These are phyloP conservation scores for Wallacemonas sp. DNA, from an alignment of 208 protist genomes.

Conservation along the genomic window DNA sequence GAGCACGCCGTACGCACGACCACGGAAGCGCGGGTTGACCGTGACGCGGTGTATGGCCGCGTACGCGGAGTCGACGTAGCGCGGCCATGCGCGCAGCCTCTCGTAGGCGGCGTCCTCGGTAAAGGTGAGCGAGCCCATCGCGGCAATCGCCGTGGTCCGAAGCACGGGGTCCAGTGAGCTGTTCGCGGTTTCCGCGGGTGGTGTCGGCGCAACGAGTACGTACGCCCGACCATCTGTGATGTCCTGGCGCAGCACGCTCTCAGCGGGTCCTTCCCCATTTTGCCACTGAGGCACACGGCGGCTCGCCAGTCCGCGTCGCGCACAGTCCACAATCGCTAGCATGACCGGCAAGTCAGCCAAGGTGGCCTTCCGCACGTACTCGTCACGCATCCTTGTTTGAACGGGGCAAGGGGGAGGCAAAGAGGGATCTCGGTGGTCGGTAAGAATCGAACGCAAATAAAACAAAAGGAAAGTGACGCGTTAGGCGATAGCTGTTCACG, in stretches of 20 bases:
- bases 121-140: constrained; percentile 6
- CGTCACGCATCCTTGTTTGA: too few species aligned
- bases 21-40: not conserved
- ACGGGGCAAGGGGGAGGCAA: too few species aligned
- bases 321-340: not conserved
- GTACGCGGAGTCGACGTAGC: not conserved
- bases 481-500: too few species aligned
- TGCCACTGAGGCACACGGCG: constrained; percentile 4
- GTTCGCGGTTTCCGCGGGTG: not conserved
- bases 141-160: not conserved
- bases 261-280: not conserved
- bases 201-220: not conserved
- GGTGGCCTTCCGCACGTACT: constrained; percentile 1
- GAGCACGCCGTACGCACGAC: not conserved
- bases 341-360: constrained; percentile 1
- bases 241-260: constrained; percentile 2
- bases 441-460: too few species aligned
- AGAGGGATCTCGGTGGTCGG: too few species aligned
- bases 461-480: too few species aligned
- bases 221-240: constrained; percentile 1
- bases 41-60: constrained; percentile 3
- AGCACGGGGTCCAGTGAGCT: not conserved
- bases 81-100: not conserved
- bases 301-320: not conserved
- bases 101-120: not conserved